phyloP scores from a whole-genome alignment of 1,139 yeast species.

The Ogataea hybrid region DNA sequence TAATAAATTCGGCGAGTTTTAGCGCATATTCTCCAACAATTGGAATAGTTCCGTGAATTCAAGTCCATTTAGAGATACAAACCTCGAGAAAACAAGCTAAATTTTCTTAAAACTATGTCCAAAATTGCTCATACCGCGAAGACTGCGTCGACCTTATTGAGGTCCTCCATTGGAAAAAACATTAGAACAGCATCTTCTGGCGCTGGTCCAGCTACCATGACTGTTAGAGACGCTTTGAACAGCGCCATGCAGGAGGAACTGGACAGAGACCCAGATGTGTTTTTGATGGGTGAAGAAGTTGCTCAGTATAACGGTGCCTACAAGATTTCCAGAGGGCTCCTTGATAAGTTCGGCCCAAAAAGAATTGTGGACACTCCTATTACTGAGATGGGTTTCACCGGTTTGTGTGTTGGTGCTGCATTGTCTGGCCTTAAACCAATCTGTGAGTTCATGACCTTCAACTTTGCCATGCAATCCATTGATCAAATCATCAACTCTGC shows the following conservation, averaged over 20 bases:
- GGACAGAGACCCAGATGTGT: constrained; percentile 93
- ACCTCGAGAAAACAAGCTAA: neutral
- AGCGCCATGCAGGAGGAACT: constrained; percentile 95
- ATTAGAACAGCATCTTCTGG: constrained; percentile 46
- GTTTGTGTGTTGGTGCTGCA: constrained; percentile 96
- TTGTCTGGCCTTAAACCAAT: constrained; percentile 96
- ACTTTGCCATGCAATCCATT: constrained; percentile 99
- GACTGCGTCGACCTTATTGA: constrained; percentile 40
- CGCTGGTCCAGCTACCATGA: constrained; percentile 62
- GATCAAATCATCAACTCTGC: constrained; percentile 98
- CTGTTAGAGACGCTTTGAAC: constrained; percentile 97
- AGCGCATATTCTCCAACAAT: neutral
- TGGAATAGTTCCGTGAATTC: neutral
- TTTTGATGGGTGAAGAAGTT: constrained; percentile 98
- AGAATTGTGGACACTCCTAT: constrained; percentile 97
- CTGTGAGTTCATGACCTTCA: constrained; percentile 98
- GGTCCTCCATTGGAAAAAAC: constrained; percentile 32
- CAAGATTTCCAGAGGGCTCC: constrained; percentile 91
- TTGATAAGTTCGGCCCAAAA: constrained; percentile 96
- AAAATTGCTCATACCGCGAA: constrained; percentile 49
- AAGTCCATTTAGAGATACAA: neutral
- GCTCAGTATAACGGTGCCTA: constrained; percentile 99
- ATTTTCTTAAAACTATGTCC: constrained; percentile 30
- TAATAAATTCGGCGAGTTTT: neutral
- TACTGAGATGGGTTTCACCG: constrained; percentile 99